Percentiles rank a stretch among this genome's conserved stretches.
Evolutionary conservation across 2,329 filamentous ascomycete genomes (phyloP).

Genomic region (Rutstroemia sydowiana): DNA sequence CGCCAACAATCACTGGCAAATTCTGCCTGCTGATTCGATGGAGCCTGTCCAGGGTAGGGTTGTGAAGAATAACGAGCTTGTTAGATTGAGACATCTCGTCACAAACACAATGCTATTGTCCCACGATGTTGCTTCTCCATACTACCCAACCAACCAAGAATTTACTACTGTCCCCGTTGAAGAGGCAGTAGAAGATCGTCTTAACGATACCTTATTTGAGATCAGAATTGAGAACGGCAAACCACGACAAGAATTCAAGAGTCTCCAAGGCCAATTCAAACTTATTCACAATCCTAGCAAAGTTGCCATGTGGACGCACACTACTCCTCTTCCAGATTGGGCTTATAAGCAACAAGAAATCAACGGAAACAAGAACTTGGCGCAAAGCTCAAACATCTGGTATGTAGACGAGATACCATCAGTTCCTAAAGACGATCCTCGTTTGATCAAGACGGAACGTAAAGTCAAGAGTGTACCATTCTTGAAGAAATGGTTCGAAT

Average conservation of each 20-base stretch:
- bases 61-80: slow-evolving; percentile 76
- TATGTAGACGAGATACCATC: slow-evolving; percentile 86
- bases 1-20: slow-evolving; percentile 98
- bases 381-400: slow-evolving; percentile 89
- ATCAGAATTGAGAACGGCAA: slow-evolving; percentile 85
- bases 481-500: slow-evolving; percentile 88
- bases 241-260: slow-evolving; percentile 75
- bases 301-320: slow-evolving; percentile 98
- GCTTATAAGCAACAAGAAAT: slow-evolving; percentile 96
- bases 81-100: slow-evolving; percentile 78
- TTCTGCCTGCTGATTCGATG: slow-evolving; percentile 63
- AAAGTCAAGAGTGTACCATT: slow-evolving; percentile 82
- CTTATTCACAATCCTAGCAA: slow-evolving; percentile 89
- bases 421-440: slow-evolving; percentile 58
- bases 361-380: slow-evolving; percentile 96
- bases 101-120: slow-evolving; percentile 84
- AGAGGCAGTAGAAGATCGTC: slow-evolving; percentile 64
- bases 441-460: slow-evolving; percentile 67
- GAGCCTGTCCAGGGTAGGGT: slow-evolving; percentile 53
- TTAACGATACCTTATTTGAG: slow-evolving; percentile 89
- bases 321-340: slow-evolving; percentile 93
- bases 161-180: slow-evolving; percentile 77
- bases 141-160: slow-evolving; percentile 95
- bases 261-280: slow-evolving; percentile 89
- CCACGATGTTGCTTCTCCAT: slow-evolving; percentile 95